A percentile compares a stretch with the other conserved stretches of the same genome.
Conservation (phyloP, 1,139 yeast species). For the Hansenula lynferdii region DNA sequence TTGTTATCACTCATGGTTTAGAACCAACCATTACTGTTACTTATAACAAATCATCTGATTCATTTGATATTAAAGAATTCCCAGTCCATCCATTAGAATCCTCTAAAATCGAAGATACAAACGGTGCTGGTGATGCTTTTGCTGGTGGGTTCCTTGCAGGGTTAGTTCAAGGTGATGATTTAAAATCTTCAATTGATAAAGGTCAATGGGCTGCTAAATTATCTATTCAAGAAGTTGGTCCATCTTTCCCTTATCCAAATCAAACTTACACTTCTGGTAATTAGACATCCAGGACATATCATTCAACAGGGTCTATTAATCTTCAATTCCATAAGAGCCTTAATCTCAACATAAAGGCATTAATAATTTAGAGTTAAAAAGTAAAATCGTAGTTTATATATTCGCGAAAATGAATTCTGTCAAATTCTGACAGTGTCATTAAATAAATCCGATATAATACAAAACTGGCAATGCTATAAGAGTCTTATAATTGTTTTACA, state of each 20-base stretch:
- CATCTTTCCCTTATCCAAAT: slow-evolving; percentile 82
- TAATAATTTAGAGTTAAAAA: no score
- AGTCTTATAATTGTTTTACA: no score
- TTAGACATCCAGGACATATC: neutral
- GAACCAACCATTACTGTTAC: slow-evolving; percentile 81
- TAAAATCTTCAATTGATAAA: slow-evolving; percentile 63
- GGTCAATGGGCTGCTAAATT: slow-evolving; percentile 98
- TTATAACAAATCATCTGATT: slow-evolving; percentile 41
- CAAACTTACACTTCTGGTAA: slow-evolving; percentile 32
- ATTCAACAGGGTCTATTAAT: slow-evolving; percentile 2
- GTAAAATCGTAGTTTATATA: no score
- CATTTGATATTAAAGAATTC: slow-evolving; percentile 44
- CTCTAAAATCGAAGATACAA: slow-evolving; percentile 77
- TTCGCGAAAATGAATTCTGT: no score
- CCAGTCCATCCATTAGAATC: slow-evolving; percentile 69
- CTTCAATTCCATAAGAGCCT: neutral
- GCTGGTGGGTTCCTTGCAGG: slow-evolving; percentile 97
- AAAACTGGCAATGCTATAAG: no score
- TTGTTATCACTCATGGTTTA: slow-evolving; percentile 88
- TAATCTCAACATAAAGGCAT: slow-evolving; percentile 2
- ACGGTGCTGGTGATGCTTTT: slow-evolving; percentile 99
- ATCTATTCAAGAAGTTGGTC: slow-evolving; percentile 91
- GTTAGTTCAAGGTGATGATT: slow-evolving; percentile 65
- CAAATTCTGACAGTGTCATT: no score
- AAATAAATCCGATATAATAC: no score